Conservation (phyloP, 2,329 filamentous ascomycete species). For the Tolypocladium tropicale region DNA sequence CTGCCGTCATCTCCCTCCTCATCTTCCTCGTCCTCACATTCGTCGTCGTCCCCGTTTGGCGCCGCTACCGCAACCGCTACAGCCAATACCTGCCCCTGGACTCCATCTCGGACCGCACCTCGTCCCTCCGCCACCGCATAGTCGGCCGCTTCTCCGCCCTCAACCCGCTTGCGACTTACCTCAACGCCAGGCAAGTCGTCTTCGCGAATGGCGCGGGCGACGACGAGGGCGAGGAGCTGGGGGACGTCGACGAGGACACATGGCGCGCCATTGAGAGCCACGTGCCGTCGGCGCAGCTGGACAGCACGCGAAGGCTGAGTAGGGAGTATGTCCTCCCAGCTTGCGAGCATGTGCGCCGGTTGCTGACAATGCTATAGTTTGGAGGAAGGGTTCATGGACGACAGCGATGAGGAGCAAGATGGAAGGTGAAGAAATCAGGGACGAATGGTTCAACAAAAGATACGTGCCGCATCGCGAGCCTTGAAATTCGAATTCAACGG, state of each 20-base stretch:
- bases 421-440: slow-evolving; percentile 5
- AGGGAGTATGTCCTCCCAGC: slow-evolving; percentile 46
- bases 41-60: slow-evolving; percentile 57
- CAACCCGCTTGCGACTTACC: slow-evolving; percentile 36
- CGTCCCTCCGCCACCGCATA: slow-evolving; percentile 41
- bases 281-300: slow-evolving; percentile 24
- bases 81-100: slow-evolving; percentile 64
- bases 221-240: slow-evolving; percentile 57
- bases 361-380: slow-evolving; percentile 10
- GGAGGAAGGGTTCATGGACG: slow-evolving; percentile 31
- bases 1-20: slow-evolving; percentile 58
- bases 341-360: neutral
- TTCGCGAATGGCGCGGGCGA: slow-evolving; percentile 18
- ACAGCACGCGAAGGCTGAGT: slow-evolving; percentile 55
- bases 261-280: slow-evolving; percentile 28
- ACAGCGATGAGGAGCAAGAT: slow-evolving; percentile 30
- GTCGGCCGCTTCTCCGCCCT: slow-evolving; percentile 17
- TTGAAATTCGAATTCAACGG: neutral
- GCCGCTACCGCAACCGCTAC: slow-evolving; percentile 59
- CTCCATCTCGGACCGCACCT: slow-evolving; percentile 46
- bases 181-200: slow-evolving; percentile 30
- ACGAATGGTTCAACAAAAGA: neutral
- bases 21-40: slow-evolving; percentile 59
- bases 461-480: neutral
- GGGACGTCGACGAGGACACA: slow-evolving; percentile 43